Evolutionary conservation across 2,329 filamentous ascomycete genomes (phyloP), one percentile per base, ranked within the genome.

Genomic region (Harringtonia aguacate): DNA sequence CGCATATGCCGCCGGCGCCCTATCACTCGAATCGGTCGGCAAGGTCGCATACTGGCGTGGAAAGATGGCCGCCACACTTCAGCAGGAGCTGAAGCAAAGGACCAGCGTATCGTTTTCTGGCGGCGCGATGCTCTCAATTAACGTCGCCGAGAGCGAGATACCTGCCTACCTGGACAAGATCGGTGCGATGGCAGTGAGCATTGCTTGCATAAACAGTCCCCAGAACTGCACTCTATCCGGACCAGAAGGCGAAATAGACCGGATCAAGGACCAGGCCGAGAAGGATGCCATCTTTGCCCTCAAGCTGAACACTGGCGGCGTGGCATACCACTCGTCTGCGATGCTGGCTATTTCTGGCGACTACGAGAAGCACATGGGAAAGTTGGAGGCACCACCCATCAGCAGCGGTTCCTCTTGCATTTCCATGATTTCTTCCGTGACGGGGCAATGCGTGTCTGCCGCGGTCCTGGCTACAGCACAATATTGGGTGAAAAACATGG

Each of bases 71-170:
- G 24, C 24, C 7, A 10, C 24, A 27, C 24, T 7, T 6, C 49
- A 58, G 7, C 46, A 52, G 53, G 14, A 44, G 1, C 38, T 33
- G 2, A 30, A 34, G 1, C 44, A 43, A 17, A 49, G 46, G n/a
- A n/a, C n/a, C n/a, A n/a, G n/a, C n/a, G n/a, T n/a, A n/a, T n/a
- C n/a, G n/a, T n/a, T n/a, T n/a, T n/a, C n/a, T n/a, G n/a, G n/a
- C 8, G 69, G 69, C 3, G 62, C 58, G 10, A 76, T 76, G 72
- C 51, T 73, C 41, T 70, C 70, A 0, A 63, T 65, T 0, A 67
- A 65, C 0, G 38, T 63, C 0, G 55, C 56, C 0, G 46, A 55
- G 9, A 58, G 63, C 4, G 62, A 69, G 28, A 64, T 61, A 0
- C 37, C 61, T 0, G 46, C 50, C 9, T 35, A 46, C 0, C 22